Base-by-base conservation (phyloP, 2,329 filamentous ascomycete genomes). In the Nemania sp. region DNA sequence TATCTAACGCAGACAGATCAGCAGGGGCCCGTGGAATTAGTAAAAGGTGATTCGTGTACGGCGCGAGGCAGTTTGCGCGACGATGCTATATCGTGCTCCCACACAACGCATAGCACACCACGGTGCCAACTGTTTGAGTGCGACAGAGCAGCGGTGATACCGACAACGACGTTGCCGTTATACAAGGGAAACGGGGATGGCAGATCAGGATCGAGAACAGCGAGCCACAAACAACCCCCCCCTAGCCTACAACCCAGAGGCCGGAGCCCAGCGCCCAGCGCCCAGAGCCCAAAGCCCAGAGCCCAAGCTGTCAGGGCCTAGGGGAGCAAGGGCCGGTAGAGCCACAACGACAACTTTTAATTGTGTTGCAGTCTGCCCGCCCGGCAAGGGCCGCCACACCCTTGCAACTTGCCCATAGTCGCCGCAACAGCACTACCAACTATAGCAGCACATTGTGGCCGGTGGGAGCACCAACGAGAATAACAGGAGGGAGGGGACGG, bases 1-100 rank as follows among this genome's bases (percentile, higher is more conserved):
- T 84, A 85, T 79, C 83, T 86, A 54, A 73, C 64, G 61, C 70
- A 32, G 54, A 71, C 57, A 57, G 66, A 73, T 77, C 65, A 77
- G 74, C 69, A 71, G 62, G 67, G 67, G 57, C 62, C 70, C 64
- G 69, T 66, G 67, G 66, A 68, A 70, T 18, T 64, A 67, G 67
- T 63, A 66, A 62, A 63, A 61, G 63, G 65, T 67, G 42, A 50
- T 52, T 63, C 48, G 68, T 72, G 65, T 66, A 62, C 65, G 65
- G 69, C 67, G 66, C 65, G 67, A 66, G 70, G 67, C 65, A 69
- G 70, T 66, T 73, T 74, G 71, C 70, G 68, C 64, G 68, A 73
- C 72, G 71, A 72, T 68, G 72, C 69, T 73, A 74, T 77, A 73
- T 72, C 65, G 73, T 73, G 67, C 69, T 70, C 69, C 71, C 69